Base-by-base conservation (phyloP, 257 asterid species). In the Hygrophila difformis region DNA sequence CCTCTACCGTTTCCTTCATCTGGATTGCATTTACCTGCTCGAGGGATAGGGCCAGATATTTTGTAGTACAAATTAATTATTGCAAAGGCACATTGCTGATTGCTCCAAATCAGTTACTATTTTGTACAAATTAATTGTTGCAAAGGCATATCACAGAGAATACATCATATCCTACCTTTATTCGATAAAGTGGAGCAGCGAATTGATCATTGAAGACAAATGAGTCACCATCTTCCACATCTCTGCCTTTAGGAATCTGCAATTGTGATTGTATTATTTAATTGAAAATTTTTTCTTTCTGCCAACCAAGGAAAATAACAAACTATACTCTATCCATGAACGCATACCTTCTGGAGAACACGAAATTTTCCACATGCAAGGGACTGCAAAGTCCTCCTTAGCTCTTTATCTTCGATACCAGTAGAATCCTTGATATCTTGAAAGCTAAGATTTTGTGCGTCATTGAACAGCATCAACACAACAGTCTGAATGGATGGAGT, bases 301-400 rank as follows among this genome's bases (percentile, higher is more conserved):
- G 21, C 3, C 40, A 34, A 23, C 19, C 44, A 24, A 41, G 42
- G 35, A 51, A 26, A 35, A 37, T 39, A 43, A 55, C 18, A 54
- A 50, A 2, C 5, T 7, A 18, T 26, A 18, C 39, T 19, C 52
- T 44, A 44, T 23, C 33, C 52, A 31, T 9, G 43, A 53, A 39
- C 24, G 64, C 75, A 44, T 62, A 82, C 95, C 80, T 91, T 91
- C 65, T 68, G 85, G 55, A 91, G 94, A 50, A 91, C 89, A n/a
- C 93, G 98, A 17, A 86, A 73, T 64, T 86, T 91, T 50, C 96
- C 98, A 52, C 98, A 86, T 13, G 95, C 99, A 49, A 91, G 96
- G 66, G 99, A 86, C 74, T 82, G 99, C 60, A 91, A 68, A 44
- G 96, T 82, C 63, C 99, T 66, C 41, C 85, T 74, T 43, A 91